Base-by-base conservation (phyloP, 2,329 filamentous ascomycete genomes). In the Pestalotiopsis sp. region DNA sequence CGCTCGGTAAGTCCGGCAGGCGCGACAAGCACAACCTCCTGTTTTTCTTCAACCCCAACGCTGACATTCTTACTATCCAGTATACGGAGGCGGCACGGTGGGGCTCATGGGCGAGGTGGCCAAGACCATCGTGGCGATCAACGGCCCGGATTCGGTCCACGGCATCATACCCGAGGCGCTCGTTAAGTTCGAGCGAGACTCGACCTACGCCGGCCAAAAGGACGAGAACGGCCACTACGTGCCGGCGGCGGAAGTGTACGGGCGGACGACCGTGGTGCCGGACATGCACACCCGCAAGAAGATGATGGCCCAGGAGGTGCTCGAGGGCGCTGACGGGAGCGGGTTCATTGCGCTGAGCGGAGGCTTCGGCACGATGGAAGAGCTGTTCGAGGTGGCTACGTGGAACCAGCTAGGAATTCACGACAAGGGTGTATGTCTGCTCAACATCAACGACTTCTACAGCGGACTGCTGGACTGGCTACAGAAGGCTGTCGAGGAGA, bases 371-470 rank as follows among this genome's bases (percentile, higher is more conserved):
- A 99, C 96, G 2, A 87, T 98, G 78, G 96, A 99, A 83, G 96
- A 99, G 86, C 87, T 99, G 78, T 94, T 97, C 81, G 93, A 97
- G 83, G 90, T 93, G 2, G 91, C 90, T 31, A 97, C 93, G 12
- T 99, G 96, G 95, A 98, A 98, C 80, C 96, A 98, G 83, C 83
- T 99, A 64, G 95, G 96, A 1, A 98, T 99, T 73, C 96, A 98
- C 81, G 86, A 86, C 74, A 85, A 87, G 64, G 93, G 92, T 3
- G 90, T 98, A 60, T 90, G 95, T 66, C 83, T 98, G 63, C 89
- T 93, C 73, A 98, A 98, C 79, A 87, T 98, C 31, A 90, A 95
- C 67, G 94, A 94, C 0, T 98, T 97, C 81, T 99, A 95, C 88
- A 92, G 97, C 79, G 94, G 94, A 0, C 83, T 99, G 71, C 80